phyloP scores from a whole-genome alignment of 495 filamentous ascomycete genomes.

The Rhypophila decipiens region DNA sequence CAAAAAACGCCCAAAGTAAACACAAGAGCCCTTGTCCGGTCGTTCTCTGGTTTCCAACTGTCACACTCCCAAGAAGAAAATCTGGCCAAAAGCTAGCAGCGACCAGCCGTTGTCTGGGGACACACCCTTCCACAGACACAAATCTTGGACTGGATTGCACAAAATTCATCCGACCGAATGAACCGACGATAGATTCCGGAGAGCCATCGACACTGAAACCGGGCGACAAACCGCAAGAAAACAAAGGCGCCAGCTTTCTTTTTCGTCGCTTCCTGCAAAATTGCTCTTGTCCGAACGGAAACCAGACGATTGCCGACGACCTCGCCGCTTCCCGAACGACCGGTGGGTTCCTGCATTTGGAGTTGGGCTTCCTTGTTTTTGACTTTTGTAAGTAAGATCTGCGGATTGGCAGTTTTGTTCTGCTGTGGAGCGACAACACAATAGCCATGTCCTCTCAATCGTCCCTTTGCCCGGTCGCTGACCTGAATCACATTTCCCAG shows the following conservation, averaged over 20 bases:
- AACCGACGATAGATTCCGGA: constrained; percentile 4
- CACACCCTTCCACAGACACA: constrained; percentile 3
- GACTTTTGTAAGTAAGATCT: constrained; percentile 10
- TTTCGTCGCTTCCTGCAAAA: no score
- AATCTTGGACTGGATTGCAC: constrained; percentile 5
- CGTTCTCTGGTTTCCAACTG: constrained; percentile 8
- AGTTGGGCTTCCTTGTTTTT: constrained; percentile 12
- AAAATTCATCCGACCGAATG: constrained; percentile 5
- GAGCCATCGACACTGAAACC: not conserved
- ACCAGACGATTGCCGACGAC: not conserved
- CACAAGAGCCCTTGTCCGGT: constrained; percentile 15
- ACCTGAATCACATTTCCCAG: not conserved
- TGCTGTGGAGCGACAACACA: not conserved
- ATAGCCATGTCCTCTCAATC: not conserved
- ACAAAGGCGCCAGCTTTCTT: no score
- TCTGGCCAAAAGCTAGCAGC: constrained; percentile 10
- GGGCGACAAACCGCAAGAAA: no score
- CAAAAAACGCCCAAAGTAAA: constrained; percentile 24
- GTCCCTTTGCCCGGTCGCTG: not conserved
- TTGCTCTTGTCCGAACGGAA: no score
- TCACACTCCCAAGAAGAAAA: constrained; percentile 11
- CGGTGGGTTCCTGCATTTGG: constrained; percentile 10
- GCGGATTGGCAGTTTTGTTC: not conserved
- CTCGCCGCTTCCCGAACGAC: not conserved
- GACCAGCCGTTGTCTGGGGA: constrained; percentile 11